Base-by-base conservation (phyloP, 768 basidiomycete species). In the Termitomyces sp. region DNA sequence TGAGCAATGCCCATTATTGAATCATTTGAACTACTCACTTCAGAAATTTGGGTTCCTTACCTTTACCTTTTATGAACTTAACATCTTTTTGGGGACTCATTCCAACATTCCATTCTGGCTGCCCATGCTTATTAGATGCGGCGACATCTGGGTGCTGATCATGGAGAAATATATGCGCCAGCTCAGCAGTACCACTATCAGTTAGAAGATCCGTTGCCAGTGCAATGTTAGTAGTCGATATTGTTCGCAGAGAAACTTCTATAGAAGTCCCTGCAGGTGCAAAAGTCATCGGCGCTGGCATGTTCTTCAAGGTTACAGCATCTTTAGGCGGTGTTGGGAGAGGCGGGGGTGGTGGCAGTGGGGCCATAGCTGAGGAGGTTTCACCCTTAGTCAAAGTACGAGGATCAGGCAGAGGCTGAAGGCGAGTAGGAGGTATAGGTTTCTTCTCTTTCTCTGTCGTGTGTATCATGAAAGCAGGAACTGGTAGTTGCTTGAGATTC, bases 51-150 rank as follows among this genome's bases (percentile, higher is more conserved):
- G 70, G 67, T 28, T 62, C 60, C 47, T 62, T 66, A 28, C 70
- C 73, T 65, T 76, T 78, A 16, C 72, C 73, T 49, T 72, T 74
- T 0, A 58, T 70, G 22, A 70, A 70, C 33, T 56, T 62, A 2
- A 51, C 26, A 34, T 55, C 56, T 69, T 86, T 87, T 61, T 81
- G 76, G 0, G 86, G 86, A 68, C 84, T 87, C 54, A 84, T 63
- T 58, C 76, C 76, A 39, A 87, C 62, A 1, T 83, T 85, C n/a
- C 82, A 76, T 12, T 72, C 71, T 1, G 73, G 75, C 2, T 65
- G 66, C 47, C 76, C 73, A 16, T 57, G 59, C 13, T 61, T 56
- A 41, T 62, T 61, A 1, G 57, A 54, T 13, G 67, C 61, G 8
- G 73, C 72, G 2, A 70, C 64, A 65, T 74, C 68, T 62, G 78